phyloP scores from a whole-genome alignment of 305 asterid genomes.

The Galium porrigens region DNA sequence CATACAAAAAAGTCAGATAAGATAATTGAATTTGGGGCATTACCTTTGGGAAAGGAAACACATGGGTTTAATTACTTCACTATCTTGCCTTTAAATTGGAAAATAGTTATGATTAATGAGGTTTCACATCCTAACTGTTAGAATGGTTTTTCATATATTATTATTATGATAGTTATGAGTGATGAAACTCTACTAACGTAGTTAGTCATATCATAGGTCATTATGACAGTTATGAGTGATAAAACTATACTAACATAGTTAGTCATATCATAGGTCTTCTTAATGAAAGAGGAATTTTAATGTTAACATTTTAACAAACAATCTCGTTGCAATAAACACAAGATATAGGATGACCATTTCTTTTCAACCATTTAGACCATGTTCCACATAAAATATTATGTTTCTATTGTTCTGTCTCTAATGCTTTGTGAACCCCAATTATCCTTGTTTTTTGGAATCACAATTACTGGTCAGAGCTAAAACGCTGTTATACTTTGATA shows the following conservation, averaged over 20 bases:
- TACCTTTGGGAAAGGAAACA: too few species aligned
- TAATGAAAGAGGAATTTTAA: background rate
- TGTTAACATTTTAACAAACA: background rate
- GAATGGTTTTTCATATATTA: background rate
- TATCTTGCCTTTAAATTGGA: too few species aligned
- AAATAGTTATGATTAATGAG: background rate
- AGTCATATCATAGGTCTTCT: background rate
- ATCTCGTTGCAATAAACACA: background rate
- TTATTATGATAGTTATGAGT: background rate
- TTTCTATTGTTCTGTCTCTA: background rate
- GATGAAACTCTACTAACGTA: background rate
- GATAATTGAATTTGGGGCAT: too few species aligned
- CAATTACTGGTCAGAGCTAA: background rate
- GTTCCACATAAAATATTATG: background rate
- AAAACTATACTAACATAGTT: background rate
- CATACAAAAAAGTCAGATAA: too few species aligned
- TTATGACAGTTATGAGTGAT: background rate
- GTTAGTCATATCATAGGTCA: background rate
- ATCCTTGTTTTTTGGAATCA: background rate
- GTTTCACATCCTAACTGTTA: background rate
- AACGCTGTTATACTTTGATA: background rate
- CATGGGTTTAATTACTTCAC: too few species aligned
- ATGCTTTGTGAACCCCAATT: background rate
- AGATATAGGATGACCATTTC: background rate
- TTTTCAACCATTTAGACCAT: background rate